phyloP scores from a whole-genome alignment of 2,329 filamentous ascomycete genomes.

The Fusarium setosum region DNA sequence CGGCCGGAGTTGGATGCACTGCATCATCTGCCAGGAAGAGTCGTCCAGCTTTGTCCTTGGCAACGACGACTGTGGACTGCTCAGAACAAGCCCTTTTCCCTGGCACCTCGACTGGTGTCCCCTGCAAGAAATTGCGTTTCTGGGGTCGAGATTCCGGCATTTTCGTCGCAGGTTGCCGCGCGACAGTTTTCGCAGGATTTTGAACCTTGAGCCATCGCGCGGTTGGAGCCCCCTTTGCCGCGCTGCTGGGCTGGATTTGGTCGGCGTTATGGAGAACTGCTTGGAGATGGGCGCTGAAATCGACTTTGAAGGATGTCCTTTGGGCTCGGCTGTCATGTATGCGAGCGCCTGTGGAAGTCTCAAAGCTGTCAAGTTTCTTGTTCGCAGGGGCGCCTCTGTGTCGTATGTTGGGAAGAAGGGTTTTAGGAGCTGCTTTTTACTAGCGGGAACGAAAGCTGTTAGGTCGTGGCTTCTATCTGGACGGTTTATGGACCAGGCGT shows the following conservation, averaged over 20 bases:
- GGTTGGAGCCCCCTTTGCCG: conserved; percentile 25
- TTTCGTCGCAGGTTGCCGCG: neutral
- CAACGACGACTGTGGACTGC: rapidly evolving
- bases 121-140: neutral
- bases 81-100: neutral
- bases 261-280: conserved; percentile 6
- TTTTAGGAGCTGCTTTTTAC: neutral
- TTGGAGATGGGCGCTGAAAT: neutral
- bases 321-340: conserved; percentile 18
- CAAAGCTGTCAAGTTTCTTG: neutral
- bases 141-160: neutral
- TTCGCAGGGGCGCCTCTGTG: neutral
- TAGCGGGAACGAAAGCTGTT: neutral
- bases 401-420: neutral
- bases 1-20: conserved; percentile 12
- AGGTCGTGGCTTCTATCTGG: neutral
- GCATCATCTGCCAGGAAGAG: neutral
- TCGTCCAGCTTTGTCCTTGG: neutral
- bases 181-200: neutral
- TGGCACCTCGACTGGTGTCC: conserved; percentile 10
- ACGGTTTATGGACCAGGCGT: neutral
- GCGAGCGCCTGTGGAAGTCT: conserved; percentile 16
- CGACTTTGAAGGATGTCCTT: conserved; percentile 9
- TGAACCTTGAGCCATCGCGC: conserved; percentile 14
- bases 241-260: neutral